phyloP scores from a whole-genome alignment of 352 stramenopile species.

The Globisporangium orthogonon region DNA sequence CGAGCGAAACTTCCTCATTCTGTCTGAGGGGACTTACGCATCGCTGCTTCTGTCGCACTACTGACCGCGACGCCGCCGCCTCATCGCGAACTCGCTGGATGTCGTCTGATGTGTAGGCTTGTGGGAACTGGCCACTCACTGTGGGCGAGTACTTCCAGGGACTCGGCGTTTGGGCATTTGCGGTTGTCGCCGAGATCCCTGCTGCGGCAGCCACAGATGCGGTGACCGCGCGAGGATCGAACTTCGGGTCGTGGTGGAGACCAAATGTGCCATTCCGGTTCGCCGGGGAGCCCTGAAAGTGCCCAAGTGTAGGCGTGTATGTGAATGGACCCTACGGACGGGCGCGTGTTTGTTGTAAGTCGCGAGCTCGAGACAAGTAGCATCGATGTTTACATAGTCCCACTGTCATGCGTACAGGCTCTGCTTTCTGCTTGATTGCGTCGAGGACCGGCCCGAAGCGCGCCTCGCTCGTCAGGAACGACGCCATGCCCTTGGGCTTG shows the following conservation, averaged over 20 bases:
- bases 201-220: constrained; percentile 1
- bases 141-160: constrained; percentile 33
- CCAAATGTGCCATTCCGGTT: constrained; percentile 36
- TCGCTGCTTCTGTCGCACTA: constrained; percentile 9
- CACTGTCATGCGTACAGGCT: constrained; percentile 26
- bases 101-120: constrained; percentile 33
- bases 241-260: constrained; percentile 15
- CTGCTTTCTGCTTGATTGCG: constrained; percentile 19
- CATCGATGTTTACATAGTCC: neutral
- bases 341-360: too few relatives aligned
- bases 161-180: constrained; percentile 15
- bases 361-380: neutral
- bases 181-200: constrained; percentile 1
- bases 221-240: constrained; percentile 1
- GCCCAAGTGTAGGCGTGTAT: constrained; percentile 19
- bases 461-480: constrained; percentile 36
- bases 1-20: constrained; percentile 9
- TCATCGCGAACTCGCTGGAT: constrained; percentile 18
- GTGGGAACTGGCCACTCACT: constrained; percentile 33
- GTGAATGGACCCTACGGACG: constrained; percentile 33
- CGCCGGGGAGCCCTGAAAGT: constrained; percentile 10
- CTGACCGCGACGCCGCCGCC: neutral
- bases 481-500: constrained; percentile 15
- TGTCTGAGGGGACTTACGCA: constrained; percentile 1
- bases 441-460: constrained; percentile 47